Evolutionary conservation across 2,329 filamentous ascomycete genomes (phyloP), one percentile per base, ranked within the genome.

Genomic region (Cordyceps farinosa): DNA sequence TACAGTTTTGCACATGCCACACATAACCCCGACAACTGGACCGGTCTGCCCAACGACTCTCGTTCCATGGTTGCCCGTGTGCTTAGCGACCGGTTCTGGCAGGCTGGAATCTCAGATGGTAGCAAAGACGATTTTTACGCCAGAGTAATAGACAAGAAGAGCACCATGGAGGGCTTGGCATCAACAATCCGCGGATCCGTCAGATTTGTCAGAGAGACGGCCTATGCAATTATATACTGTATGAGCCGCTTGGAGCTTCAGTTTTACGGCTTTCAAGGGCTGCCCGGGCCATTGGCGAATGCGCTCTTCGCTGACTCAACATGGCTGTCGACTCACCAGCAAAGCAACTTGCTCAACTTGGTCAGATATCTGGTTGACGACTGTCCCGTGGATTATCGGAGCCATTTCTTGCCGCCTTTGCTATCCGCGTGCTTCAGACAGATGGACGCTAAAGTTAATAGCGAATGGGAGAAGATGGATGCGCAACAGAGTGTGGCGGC

Each of bases 61-160:
- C 88, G 88, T 64, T 79, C 83, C 5, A 86, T 96, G 59, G 90
- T 98, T 45, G 85, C 87, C 50, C 86, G 91, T 29, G 92, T 98
- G 27, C 79, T 99, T 29, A 96, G 92, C 15, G 95, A 99, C 75
- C 85, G 95, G 30, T 99, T 99, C 74, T 99, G 95, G 95, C 95
- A 99, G 79, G 92, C 93, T 7, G 95, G 95, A 10, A 99, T 99
- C 57, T 98, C 95, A 0, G 90, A 89, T 66, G 95, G 96, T 32
- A 98, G 91, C 69, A 92, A 95, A 73, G 95, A 98, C 66, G 94
- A 98, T 64, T 99, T 99, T 73, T 98, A 97, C 75, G 90, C 92
- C 38, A 87, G 91, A 47, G 94, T 99, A 2, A 87, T 92, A 62
- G 90, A 92, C 38, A 97, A 95, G 62, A 96, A 92, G 75, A 85